These are phyloP conservation scores for Penicillium crystallinum DNA, from an alignment of 495 filamentous ascomycete genomes.

Conservation along the genomic window DNA sequence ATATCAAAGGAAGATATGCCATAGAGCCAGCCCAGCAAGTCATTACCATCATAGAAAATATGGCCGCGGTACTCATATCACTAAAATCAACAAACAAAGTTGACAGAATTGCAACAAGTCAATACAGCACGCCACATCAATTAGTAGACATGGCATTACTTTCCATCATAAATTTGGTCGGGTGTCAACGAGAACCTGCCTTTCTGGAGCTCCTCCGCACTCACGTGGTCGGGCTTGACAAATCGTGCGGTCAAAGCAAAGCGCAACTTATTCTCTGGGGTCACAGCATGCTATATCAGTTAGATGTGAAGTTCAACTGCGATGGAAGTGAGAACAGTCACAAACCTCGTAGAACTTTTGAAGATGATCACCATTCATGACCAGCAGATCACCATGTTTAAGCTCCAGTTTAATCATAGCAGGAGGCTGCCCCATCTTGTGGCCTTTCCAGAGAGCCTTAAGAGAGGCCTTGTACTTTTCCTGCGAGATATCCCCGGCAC, in stretches of 20 bases:
- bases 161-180: constrained; percentile 32
- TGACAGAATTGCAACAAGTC: background rate
- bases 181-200: constrained; percentile 23
- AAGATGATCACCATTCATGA: constrained; percentile 72
- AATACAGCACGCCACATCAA: background rate
- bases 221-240: constrained; percentile 26
- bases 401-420: constrained; percentile 40
- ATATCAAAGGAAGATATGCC: background rate
- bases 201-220: constrained; percentile 17
- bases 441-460: background rate
- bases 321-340: background rate
- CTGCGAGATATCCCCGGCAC: constrained; percentile 16
- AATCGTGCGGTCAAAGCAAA: constrained; percentile 55
- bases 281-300: constrained; percentile 54
- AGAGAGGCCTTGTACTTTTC: constrained; percentile 18
- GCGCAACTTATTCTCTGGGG: constrained; percentile 51
- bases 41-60: background rate
- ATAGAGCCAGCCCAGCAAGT: background rate
- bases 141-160: constrained; percentile 12
- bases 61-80: background rate
- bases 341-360: constrained; percentile 69
- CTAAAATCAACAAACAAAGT: background rate
- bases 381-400: constrained; percentile 72
- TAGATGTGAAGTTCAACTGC: background rate
- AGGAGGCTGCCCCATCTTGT: constrained; percentile 13